Percentiles rank a stretch among this genome's conserved stretches.
Evolutionary conservation across 495 filamentous ascomycete species (phyloP).

Genomic region (Copromyces sp.): DNA sequence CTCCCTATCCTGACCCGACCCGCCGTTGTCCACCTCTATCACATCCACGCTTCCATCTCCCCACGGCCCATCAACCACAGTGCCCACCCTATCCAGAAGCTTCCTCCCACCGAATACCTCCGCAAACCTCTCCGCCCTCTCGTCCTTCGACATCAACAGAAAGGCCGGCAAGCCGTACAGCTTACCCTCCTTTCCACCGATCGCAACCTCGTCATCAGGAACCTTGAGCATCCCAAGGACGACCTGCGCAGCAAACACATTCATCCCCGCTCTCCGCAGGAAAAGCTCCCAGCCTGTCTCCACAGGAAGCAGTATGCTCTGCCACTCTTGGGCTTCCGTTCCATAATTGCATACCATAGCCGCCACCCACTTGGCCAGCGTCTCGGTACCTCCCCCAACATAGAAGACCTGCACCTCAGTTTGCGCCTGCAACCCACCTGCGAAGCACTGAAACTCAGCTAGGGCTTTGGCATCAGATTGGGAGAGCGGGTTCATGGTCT

Average conservation of each 20-base stretch:
- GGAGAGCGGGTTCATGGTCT: constrained; percentile 27
- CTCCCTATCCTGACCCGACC: not conserved
- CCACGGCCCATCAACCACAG: constrained; percentile 29
- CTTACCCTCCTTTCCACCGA: constrained; percentile 6
- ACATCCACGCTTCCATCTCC: constrained; percentile 1
- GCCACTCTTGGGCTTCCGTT: constrained; percentile 17
- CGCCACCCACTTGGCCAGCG: constrained; percentile 49
- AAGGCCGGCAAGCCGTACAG: constrained; percentile 44
- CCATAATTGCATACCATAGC: constrained; percentile 32
- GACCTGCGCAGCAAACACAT: constrained; percentile 69
- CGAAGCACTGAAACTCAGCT: constrained; percentile 44
- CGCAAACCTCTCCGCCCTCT: constrained; percentile 36
- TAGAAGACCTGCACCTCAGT: constrained; percentile 38
- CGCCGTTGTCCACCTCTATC: not conserved
- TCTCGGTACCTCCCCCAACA: constrained; percentile 46
- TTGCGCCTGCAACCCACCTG: constrained; percentile 22
- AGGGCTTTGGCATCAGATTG: constrained; percentile 43
- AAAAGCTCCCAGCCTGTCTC: constrained; percentile 69
- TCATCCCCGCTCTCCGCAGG: constrained; percentile 62
- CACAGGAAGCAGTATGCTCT: constrained; percentile 26
- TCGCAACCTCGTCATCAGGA: constrained; percentile 15
- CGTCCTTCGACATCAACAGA: constrained; percentile 42
- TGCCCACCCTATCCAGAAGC: constrained; percentile 41
- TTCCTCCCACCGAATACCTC: constrained; percentile 41
- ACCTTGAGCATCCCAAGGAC: constrained; percentile 45